Evolutionary conservation across 768 basidiomycete species (phyloP), one percentile per base, ranked within the genome.

Genomic region (Pleurotus ostreatus): DNA sequence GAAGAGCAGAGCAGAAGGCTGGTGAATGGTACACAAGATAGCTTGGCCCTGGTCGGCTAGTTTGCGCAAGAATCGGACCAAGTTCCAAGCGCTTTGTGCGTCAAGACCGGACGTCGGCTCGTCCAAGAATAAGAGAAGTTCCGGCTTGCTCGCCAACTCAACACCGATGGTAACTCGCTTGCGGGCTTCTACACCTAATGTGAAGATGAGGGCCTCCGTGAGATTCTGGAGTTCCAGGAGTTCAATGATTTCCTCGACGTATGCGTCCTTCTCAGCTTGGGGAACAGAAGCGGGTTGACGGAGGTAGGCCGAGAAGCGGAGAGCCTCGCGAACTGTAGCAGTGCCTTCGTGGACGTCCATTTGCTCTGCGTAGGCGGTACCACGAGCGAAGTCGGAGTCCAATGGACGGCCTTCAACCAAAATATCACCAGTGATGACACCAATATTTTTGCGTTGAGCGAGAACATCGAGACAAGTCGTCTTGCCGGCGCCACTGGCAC

Each of bases 111-210:
- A 74, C 1, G 76, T 76, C 5, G 74, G 70, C 62, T 80, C 71
- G 60, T 84, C 87, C 57, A 88, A 69, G 76, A 89, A 87, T 16
- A 92, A 77, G 1, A 92, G 73, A 6, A 91, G 75, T 61, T 88
- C 83, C 0, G 91, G 91, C 66, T 94, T 93, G 69, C 89, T 88
- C 15, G 92, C 92, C 6, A 96, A 78, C 67, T 95, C 93, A 55
- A 95, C 93, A 56, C 91, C 94, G 62, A 95, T 95, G 1, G 93
- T 94, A 20, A 94, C 77, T 8, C 92, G 86, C 67, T 95, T 95
- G 59, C 91, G 80, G 6, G 87, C 83, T 61, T 87, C 88, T 20
- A 83, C 78, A 52, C 76, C 78, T 37, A 89, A 75, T 60, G 79
- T 84, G 66, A 82, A 82, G 13, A 94, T 88, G 61, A 94, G 75